phyloP scores from a whole-genome alignment of 2,329 filamentous ascomycete genomes.

The Cytospora chrysosperma region DNA sequence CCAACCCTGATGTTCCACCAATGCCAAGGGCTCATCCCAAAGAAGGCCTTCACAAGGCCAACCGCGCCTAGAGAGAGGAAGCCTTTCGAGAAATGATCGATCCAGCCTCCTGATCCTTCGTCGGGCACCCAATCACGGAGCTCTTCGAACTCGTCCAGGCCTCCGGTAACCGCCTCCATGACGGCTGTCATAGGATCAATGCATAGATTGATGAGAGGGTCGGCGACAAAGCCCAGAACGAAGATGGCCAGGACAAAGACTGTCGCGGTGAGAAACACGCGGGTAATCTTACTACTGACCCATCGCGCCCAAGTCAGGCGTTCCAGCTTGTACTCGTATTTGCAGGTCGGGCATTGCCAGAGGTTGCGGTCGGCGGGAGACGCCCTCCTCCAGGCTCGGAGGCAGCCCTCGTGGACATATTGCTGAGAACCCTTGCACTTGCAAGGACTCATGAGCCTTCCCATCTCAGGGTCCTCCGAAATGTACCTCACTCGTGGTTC shows the following conservation, averaged over 20 bases:
- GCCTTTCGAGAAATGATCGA: constrained; percentile 83
- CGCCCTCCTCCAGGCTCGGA: constrained; percentile 77
- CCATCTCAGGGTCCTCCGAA: constrained; percentile 70
- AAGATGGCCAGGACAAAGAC: constrained; percentile 76
- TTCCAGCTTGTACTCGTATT: constrained; percentile 76
- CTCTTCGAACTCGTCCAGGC: constrained; percentile 40
- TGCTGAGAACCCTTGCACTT: constrained; percentile 89
- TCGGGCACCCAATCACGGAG: constrained; percentile 40
- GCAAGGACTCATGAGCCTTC: constrained; percentile 84
- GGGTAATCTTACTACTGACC: constrained; percentile 64
- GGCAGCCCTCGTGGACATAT: constrained; percentile 91
- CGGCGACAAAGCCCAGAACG: constrained; percentile 83
- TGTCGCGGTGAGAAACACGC: constrained; percentile 67
- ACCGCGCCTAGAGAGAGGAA: constrained; percentile 85
- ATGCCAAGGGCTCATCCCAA: constrained; percentile 72
- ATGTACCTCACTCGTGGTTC: constrained; percentile 53
- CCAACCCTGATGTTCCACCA: constrained; percentile 72
- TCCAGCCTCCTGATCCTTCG: constrained; percentile 63
- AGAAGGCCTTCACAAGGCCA: constrained; percentile 77
- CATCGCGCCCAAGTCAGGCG: constrained; percentile 73
- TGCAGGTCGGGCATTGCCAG: constrained; percentile 86
- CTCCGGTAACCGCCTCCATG: constrained; percentile 48
- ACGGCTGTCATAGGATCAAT: constrained; percentile 71
- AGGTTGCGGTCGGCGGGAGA: constrained; percentile 70
- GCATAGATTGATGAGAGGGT: constrained; percentile 88